Percentiles rank a stretch among this genome's conserved stretches.
Evolutionary conservation across 805 yeast species (phyloP).

Genomic region (Pichia nakasei): DNA sequence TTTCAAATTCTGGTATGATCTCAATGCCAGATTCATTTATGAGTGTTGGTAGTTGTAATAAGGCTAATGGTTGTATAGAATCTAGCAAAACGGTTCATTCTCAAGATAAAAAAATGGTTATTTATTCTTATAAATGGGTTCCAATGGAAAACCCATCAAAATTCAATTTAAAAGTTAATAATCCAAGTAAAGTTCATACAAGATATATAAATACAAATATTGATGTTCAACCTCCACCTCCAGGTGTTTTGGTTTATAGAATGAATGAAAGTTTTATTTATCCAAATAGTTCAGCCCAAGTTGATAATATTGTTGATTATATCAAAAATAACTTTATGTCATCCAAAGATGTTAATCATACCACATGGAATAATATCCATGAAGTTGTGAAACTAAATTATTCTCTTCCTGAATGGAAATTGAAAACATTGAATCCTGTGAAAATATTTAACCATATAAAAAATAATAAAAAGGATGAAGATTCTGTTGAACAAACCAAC

Average conservation of each 20-base stretch:
- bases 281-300: constrained; percentile 67
- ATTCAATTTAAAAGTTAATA: neutral
- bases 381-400: neutral
- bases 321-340: constrained; percentile 52
- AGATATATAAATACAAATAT: constrained; percentile 43
- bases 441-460: neutral
- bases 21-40: constrained; percentile 6
- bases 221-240: constrained; percentile 68
- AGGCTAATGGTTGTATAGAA: constrained; percentile 34
- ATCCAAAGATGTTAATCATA: constrained; percentile 41
- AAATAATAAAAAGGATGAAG: neutral
- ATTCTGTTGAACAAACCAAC: neutral
- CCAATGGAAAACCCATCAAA: constrained; percentile 37
- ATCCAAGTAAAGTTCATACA: constrained; percentile 23
- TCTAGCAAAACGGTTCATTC: neutral
- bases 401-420: neutral
- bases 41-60: constrained; percentile 2
- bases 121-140: constrained; percentile 42
- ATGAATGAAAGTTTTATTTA: constrained; percentile 75
- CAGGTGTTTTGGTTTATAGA: constrained; percentile 80
- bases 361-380: constrained; percentile 49
- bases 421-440: neutral
- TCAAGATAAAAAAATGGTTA: neutral
- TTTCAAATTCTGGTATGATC: constrained; percentile 8
- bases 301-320: constrained; percentile 60